Base-by-base conservation (phyloP, 768 basidiomycete genomes). In the Kwoniella botswanensis region DNA sequence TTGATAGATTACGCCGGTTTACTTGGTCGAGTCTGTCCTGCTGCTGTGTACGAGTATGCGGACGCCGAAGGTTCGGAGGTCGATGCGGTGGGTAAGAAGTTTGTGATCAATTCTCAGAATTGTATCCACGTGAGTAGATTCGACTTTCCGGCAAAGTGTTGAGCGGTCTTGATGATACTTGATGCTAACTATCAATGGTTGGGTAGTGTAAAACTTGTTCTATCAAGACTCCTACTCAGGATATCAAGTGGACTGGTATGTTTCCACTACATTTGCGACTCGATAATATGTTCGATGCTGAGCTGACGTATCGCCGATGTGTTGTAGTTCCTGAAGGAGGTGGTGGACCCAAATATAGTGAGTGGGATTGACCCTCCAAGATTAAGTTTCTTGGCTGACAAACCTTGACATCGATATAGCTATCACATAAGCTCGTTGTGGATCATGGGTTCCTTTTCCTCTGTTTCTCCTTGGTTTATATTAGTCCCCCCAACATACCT, bases 31-130 rank as follows among this genome's bases (percentile, higher is more conserved):
- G 95, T 91, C 4, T 99, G 96, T 83, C 96, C 96, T 1, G 96
- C 97, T 0, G 93, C 90, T 4, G 96, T 98, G 52, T 99, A 99
- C 82, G 96, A 99, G 85, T 99, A 99, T 79, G 90, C 95, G 2
- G 88, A 92, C 41, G 90, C 87, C 18, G 90, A 91, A 54, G 78
- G 78, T 0, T 81, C 86, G 21, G 85, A 84, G n/a, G 84, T 76
- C 18, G 89, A 89, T 0, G 93, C 90, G 87, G 87, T 87, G 26
- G 93, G 94, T 7, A 93, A 91, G 83, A 92, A 92, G 85, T 86
- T 99, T 64, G 91, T 98, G 26, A 99, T 98, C 80, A 99, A 99
- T 84, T 92, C 93, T 1, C 96, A 98, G 78, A 82, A 83, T 65
- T 82, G 77, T 70, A 81, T 82, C 52, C 83, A 83, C 62, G 81